These are phyloP conservation scores for Acidomyces sp. DNA, from an alignment of 495 filamentous ascomycete genomes.

Conservation along the genomic window DNA sequence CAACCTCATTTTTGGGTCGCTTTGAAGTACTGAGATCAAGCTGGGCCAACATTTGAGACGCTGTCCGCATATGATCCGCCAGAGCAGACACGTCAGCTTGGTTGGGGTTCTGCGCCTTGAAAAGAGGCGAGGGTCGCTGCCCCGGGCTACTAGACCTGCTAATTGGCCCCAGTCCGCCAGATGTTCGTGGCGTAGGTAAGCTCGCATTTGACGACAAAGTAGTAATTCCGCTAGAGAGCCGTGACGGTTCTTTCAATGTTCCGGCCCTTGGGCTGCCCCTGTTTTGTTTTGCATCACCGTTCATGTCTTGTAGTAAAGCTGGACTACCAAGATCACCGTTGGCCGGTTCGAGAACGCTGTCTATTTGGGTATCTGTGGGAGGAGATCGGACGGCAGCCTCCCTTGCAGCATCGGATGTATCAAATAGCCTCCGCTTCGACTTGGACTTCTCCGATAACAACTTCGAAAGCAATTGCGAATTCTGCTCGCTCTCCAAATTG, in stretches of 20 bases:
- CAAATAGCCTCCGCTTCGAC: constrained; percentile 49
- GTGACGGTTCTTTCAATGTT: constrained; percentile 15
- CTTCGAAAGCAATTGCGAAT: constrained; percentile 46
- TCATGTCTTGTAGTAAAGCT: constrained; percentile 43
- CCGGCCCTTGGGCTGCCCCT: constrained; percentile 13
- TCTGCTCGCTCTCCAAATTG: constrained; percentile 51
- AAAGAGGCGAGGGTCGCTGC: constrained; percentile 23
- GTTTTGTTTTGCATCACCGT: constrained; percentile 24
- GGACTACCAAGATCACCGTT: constrained; percentile 59
- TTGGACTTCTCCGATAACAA: constrained; percentile 49
- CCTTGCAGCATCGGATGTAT: constrained; percentile 44
- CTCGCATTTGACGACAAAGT: constrained; percentile 38
- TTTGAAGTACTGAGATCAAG: constrained; percentile 60
- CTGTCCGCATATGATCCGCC: constrained; percentile 67
- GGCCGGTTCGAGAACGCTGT: constrained; percentile 64
- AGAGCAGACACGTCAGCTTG: constrained; percentile 60
- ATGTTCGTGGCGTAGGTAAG: constrained; percentile 45
- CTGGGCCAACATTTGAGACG: constrained; percentile 66
- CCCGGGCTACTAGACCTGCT: constrained; percentile 50
- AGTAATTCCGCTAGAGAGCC: constrained; percentile 39
- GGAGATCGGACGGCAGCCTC: constrained; percentile 27
- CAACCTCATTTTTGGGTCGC: constrained; percentile 56
- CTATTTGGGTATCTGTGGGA: constrained; percentile 34
- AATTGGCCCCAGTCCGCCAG: constrained; percentile 40
- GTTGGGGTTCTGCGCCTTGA: constrained; percentile 33